phyloP scores from a whole-genome alignment of 1,139 yeast genomes.

The Saccharomyces hybrid region DNA sequence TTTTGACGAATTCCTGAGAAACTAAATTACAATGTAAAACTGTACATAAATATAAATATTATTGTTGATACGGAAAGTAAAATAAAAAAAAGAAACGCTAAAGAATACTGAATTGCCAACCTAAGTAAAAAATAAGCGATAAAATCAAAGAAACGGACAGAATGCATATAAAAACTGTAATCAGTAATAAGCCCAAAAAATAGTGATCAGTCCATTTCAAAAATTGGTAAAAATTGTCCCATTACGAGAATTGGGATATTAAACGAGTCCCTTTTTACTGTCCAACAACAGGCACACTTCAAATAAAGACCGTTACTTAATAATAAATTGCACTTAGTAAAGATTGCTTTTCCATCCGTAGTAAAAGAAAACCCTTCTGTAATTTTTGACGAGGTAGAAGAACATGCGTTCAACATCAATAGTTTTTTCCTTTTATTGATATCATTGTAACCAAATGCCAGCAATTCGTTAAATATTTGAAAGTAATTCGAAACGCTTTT shows the following conservation, averaged over 20 bases:
- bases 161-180: too few relatives aligned
- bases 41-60: neutral
- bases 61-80: neutral
- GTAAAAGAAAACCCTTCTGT: constrained; percentile 4
- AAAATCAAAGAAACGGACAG: neutral
- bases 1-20: neutral
- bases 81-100: neutral
- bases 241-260: constrained; percentile 91
- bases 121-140: neutral
- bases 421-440: constrained; percentile 6
- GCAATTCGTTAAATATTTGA: constrained; percentile 60
- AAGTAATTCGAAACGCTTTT: constrained; percentile 77
- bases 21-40: neutral
- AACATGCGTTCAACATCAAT: neutral
- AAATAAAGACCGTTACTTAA: constrained; percentile 33
- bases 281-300: constrained; percentile 75
- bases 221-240: constrained; percentile 79
- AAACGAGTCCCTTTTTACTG: constrained; percentile 80
- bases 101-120: neutral
- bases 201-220: constrained; percentile 14
- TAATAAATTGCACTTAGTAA: constrained; percentile 73
- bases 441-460: constrained; percentile 65
- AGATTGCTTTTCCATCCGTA: constrained; percentile 6
- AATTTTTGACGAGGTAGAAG: constrained; percentile 3
- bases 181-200: neutral